Percentiles rank a stretch among this genome's conserved stretches.
phyloP scores from a whole-genome alignment of 164 flowering plant species.

The Umbilicus rupestris region DNA sequence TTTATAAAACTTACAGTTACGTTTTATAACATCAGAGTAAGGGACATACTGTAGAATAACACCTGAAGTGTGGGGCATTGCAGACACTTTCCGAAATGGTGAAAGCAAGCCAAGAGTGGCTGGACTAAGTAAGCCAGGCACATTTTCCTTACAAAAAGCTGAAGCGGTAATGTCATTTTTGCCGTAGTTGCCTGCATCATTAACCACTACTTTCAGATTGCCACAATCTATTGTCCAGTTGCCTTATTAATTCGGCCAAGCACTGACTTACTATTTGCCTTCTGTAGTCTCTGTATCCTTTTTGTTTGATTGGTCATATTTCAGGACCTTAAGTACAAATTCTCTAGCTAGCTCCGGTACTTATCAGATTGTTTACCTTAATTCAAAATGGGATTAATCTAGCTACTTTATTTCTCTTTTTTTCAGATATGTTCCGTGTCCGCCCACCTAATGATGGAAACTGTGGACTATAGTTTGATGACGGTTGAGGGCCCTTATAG shows the following conservation, averaged over 20 bases:
- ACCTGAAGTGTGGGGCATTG: background rate
- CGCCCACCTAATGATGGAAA: slow-evolving; percentile 1
- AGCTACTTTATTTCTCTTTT: background rate
- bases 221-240: background rate
- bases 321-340: background rate
- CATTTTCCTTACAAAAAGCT: background rate
- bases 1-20: background rate
- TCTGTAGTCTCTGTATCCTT: background rate
- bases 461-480: background rate
- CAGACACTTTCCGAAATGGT: background rate
- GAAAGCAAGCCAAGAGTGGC: slow-evolving; percentile 2
- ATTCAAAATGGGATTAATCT: background rate
- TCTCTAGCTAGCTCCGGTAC: background rate
- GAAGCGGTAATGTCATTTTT: background rate
- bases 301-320: background rate
- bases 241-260: background rate
- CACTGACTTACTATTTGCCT: background rate
- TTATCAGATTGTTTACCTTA: background rate
- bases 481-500: background rate
- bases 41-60: background rate
- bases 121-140: slow-evolving; percentile 7
- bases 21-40: background rate
- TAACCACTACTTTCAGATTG: slow-evolving; percentile 2
- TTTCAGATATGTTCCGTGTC: background rate
- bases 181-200: background rate